Conservation (phyloP, 1,284 basidiomycete species). For the Sanghuangporus sanghuang region DNA sequence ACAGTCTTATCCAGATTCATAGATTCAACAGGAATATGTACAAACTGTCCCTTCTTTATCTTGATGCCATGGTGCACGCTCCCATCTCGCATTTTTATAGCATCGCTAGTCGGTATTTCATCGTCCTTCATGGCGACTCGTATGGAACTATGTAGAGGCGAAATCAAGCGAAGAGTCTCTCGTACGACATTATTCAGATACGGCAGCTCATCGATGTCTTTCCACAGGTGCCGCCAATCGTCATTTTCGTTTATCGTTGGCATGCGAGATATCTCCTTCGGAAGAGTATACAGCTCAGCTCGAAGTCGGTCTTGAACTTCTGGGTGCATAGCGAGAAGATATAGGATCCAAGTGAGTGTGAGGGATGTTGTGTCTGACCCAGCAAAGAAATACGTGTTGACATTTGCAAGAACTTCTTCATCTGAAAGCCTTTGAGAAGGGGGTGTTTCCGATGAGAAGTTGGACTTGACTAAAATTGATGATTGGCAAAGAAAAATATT, state of each 20-base stretch:
- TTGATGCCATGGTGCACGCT: conserved; percentile 34
- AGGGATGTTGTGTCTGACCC: conserved; percentile 66
- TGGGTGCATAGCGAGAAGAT: conserved; percentile 61
- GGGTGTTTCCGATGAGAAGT: conserved; percentile 55
- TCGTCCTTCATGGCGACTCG: conserved; percentile 72
- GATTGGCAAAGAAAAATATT: background rate
- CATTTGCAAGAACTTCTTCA: conserved; percentile 35
- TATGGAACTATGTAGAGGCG: conserved; percentile 77
- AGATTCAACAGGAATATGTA: conserved; percentile 73
- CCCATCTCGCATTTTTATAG: conserved; percentile 54
- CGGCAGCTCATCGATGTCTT: conserved; percentile 53
- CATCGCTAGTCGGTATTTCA: conserved; percentile 62
- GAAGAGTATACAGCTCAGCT: conserved; percentile 46
- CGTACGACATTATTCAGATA: conserved; percentile 73
- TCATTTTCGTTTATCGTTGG: conserved; percentile 36
- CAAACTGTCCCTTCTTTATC: conserved; percentile 62
- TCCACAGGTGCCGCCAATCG: conserved; percentile 33
- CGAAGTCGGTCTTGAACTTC: conserved; percentile 60
- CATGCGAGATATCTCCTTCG: conserved; percentile 30
- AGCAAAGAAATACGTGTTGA: conserved; percentile 26
- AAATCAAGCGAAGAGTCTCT: conserved; percentile 69
- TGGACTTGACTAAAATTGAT: conserved; percentile 58
- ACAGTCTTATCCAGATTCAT: conserved; percentile 69
- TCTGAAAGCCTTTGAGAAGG: conserved; percentile 72
- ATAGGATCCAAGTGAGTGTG: conserved; percentile 71